Evolutionary conservation across 2,329 filamentous ascomycete genomes (phyloP).

Genomic region (Alternaria sp.): DNA sequence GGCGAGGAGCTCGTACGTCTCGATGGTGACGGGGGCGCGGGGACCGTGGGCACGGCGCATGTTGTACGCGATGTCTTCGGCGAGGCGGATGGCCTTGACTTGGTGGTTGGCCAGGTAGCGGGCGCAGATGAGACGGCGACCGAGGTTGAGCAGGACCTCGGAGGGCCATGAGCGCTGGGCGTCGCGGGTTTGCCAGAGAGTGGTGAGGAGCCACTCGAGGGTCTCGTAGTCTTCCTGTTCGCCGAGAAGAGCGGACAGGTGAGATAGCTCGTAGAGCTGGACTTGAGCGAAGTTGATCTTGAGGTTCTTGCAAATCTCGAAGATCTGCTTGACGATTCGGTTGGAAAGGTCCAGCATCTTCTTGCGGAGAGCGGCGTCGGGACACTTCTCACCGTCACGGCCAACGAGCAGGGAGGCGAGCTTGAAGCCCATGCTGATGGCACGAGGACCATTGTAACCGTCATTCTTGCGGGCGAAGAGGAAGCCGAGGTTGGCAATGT

Average conservation of each 20-base stretch:
- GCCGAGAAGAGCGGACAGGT: slow-evolving; percentile 52
- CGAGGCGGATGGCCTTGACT: slow-evolving; percentile 50
- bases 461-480: slow-evolving; percentile 39
- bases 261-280: slow-evolving; percentile 51
- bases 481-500: slow-evolving; percentile 43
- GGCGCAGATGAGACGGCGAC: slow-evolving; percentile 60
- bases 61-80: slow-evolving; percentile 63
- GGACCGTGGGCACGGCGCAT: slow-evolving; percentile 60
- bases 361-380: slow-evolving; percentile 45
- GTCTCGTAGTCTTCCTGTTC: slow-evolving; percentile 54
- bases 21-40: slow-evolving; percentile 55
- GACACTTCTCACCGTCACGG: slow-evolving; percentile 33
- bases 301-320: slow-evolving; percentile 48
- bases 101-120: slow-evolving; percentile 58
- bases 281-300: slow-evolving; percentile 54
- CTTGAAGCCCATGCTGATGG: slow-evolving; percentile 49
- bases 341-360: slow-evolving; percentile 50
- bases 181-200: slow-evolving; percentile 46
- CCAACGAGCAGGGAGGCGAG: slow-evolving; percentile 43
- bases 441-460: slow-evolving; percentile 39
- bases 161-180: slow-evolving; percentile 43
- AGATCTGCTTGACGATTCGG: slow-evolving; percentile 50
- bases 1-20: slow-evolving; percentile 58
- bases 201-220: slow-evolving; percentile 48
- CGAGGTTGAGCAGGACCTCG: slow-evolving; percentile 57